A percentile compares a stretch with the other conserved stretches of the same genome.
These are phyloP conservation scores for Akanthomyces uredinophilus DNA, from an alignment of 2,329 filamentous ascomycete species.

Conservation along the genomic window DNA sequence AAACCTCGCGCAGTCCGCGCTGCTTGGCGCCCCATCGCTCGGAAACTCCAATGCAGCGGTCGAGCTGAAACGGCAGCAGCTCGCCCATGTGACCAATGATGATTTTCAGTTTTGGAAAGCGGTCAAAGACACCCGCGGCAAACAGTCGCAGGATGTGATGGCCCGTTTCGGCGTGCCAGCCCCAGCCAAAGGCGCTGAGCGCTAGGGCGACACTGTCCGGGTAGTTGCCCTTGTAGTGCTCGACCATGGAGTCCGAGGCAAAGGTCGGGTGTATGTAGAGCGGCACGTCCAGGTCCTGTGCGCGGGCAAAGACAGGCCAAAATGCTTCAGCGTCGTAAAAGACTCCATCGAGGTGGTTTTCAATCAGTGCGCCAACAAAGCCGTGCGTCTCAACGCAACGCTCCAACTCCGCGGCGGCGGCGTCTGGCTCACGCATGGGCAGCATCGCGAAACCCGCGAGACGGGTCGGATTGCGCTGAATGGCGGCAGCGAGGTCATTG, in stretches of 20 bases:
- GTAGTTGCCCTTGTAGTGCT: constrained; percentile 26
- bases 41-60: constrained; percentile 34
- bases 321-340: constrained; percentile 26
- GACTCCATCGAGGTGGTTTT: constrained; percentile 24
- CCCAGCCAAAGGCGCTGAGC: constrained; percentile 39
- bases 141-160: constrained; percentile 35
- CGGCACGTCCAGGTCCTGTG: constrained; percentile 41
- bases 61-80: constrained; percentile 50
- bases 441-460: constrained; percentile 27
- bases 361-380: constrained; percentile 30
- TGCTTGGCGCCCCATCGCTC: constrained; percentile 27
- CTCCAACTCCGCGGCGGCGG: constrained; percentile 26
- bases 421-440: constrained; percentile 26
- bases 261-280: constrained; percentile 46
- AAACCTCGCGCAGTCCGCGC: constrained; percentile 43
- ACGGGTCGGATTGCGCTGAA: constrained; percentile 19
- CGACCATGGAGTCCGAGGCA: constrained; percentile 25
- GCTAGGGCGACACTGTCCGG: constrained; percentile 22
- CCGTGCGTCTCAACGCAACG: constrained; percentile 26
- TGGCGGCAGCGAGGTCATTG: constrained; percentile 16
- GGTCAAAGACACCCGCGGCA: constrained; percentile 31
- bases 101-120: constrained; percentile 32
- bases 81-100: constrained; percentile 38
- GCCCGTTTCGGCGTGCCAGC: constrained; percentile 47
- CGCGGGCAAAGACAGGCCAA: constrained; percentile 27